phyloP scores from a whole-genome alignment of 495 filamentous ascomycete genomes.

The Xylaria curta region DNA sequence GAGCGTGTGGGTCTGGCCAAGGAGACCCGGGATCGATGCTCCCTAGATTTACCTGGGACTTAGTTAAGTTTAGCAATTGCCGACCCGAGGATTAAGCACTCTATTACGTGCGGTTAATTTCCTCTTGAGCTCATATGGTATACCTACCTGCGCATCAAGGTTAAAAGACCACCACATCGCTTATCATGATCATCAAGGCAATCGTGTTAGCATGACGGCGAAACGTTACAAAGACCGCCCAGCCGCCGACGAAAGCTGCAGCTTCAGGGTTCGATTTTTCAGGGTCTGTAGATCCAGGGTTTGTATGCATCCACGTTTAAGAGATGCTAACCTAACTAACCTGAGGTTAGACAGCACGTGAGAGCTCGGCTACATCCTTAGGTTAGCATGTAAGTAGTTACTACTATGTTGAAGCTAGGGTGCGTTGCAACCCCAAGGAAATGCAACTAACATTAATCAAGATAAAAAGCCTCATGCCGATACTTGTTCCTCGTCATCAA shows the following conservation, averaged over 20 bases:
- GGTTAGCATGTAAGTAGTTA: not conserved
- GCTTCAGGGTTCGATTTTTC: conserved; percentile 11
- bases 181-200: not conserved
- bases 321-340: not conserved
- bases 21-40: not conserved
- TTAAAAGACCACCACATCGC: not conserved
- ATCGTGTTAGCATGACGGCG: not conserved
- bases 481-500: not conserved
- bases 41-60: not conserved
- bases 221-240: conserved; percentile 18
- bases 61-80: conserved; percentile 5
- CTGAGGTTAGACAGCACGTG: not conserved
- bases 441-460: conserved; percentile 3
- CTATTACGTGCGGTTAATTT: not conserved
- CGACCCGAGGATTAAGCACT: not conserved
- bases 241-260: not conserved
- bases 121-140: not conserved
- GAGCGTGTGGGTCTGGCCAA: not conserved
- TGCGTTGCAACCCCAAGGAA: not conserved
- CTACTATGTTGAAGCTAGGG: not conserved
- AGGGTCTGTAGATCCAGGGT: conserved; percentile 13
- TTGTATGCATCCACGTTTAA: conserved; percentile 10
- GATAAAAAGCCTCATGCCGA: not conserved
- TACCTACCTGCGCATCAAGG: not conserved
- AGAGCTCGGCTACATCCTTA: not conserved